Evolutionary conservation across 176 grass and related monocot genomes (phyloP).

Genomic region (Lolium rigidum): DNA sequence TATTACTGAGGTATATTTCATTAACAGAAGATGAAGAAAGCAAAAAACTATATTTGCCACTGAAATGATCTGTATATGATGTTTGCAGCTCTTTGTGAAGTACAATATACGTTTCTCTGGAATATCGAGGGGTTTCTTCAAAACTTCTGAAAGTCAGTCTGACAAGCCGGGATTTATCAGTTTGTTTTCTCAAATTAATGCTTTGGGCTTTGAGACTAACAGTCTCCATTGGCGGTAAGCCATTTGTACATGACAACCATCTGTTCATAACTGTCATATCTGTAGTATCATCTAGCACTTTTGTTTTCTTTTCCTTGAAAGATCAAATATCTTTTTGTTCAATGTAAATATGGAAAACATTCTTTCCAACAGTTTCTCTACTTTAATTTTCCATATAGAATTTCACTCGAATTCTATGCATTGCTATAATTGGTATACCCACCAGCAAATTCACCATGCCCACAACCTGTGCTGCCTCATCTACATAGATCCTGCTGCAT

Average conservation of each 20-base stretch:
- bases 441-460: neutral
- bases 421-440: neutral
- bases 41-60: slow-evolving; percentile 6
- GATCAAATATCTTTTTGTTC: slow-evolving; percentile 1
- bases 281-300: slow-evolving; percentile 14
- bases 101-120: slow-evolving; percentile 96
- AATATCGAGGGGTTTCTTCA: slow-evolving; percentile 91
- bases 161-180: slow-evolving; percentile 62
- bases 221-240: slow-evolving; percentile 89
- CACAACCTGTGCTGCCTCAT: no score
- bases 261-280: slow-evolving; percentile 5
- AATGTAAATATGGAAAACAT: slow-evolving; percentile 20
- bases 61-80: slow-evolving; percentile 43
- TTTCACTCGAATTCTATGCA: neutral
- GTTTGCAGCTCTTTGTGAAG: slow-evolving; percentile 87
- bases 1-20: slow-evolving; percentile 77
- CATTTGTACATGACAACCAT: slow-evolving; percentile 33
- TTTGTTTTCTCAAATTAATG: slow-evolving; percentile 87
- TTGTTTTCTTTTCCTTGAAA: slow-evolving; percentile 9
- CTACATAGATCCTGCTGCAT: slow-evolving; percentile 1
- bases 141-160: slow-evolving; percentile 54
- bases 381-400: neutral
- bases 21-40: slow-evolving; percentile 37
- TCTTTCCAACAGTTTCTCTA: neutral
- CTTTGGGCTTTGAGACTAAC: slow-evolving; percentile 77